phyloP scores from a whole-genome alignment of 1,284 basidiomycete genomes.

The Cutaneotrichosporon curvatum region DNA sequence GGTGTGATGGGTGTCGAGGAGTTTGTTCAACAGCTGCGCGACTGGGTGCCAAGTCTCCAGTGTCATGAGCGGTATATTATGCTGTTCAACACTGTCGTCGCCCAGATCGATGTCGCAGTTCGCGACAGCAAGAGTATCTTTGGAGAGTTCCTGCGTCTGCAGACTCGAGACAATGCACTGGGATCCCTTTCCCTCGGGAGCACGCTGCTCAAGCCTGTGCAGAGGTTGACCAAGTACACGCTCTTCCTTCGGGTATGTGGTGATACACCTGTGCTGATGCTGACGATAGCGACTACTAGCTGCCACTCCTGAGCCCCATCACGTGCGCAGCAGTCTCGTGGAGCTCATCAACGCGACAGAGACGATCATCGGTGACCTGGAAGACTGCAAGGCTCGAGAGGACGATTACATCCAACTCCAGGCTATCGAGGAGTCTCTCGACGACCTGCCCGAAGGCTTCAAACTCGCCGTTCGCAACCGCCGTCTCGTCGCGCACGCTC shows the following conservation, averaged over 20 bases:
- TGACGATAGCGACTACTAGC: conserved; percentile 55
- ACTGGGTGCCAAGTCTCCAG: conserved; percentile 61
- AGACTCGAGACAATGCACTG: conserved; percentile 62
- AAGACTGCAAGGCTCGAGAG: conserved; percentile 73
- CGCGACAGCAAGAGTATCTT: conserved; percentile 59
- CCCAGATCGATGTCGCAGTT: conserved; percentile 54
- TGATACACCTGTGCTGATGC: not conserved
- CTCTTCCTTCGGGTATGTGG: conserved; percentile 59
- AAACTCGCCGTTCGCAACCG: conserved; percentile 63
- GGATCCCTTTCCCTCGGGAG: conserved; percentile 58
- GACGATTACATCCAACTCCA: conserved; percentile 71
- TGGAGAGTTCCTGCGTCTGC: conserved; percentile 73
- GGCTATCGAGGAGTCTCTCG: conserved; percentile 55
- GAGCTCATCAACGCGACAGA: conserved; percentile 62
- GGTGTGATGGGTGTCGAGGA: conserved; percentile 44
- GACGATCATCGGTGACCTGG: conserved; percentile 63
- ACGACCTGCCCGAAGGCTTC: conserved; percentile 54
- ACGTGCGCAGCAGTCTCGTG: conserved; percentile 60
- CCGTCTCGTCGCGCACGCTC: conserved; percentile 62
- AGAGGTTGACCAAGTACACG: conserved; percentile 64
- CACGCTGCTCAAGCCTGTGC: conserved; percentile 67
- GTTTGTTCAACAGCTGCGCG: conserved; percentile 56
- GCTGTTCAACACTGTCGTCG: conserved; percentile 57
- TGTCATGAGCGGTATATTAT: conserved; percentile 79
- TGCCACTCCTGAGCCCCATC: conserved; percentile 60